Evolutionary conservation across 2,329 filamentous ascomycete species (phyloP), one percentile per base, ranked within the genome.

Genomic region (Cladosporium sp.): DNA sequence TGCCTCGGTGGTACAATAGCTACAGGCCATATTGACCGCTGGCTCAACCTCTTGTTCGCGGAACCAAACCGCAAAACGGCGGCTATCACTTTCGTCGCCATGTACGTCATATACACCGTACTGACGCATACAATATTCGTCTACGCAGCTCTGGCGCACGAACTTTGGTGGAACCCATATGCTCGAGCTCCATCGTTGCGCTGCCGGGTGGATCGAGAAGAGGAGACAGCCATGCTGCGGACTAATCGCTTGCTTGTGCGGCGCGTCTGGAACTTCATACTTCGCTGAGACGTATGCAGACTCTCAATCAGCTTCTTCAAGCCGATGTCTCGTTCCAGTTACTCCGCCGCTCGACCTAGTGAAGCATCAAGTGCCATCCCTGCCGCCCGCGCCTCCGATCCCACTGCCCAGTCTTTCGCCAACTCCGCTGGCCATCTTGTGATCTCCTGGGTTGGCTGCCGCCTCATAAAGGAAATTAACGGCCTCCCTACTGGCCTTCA

Each of bases 391-490:
- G 14, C 64, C 66, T 14, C 64, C 63, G 53, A 69, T 60, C 38
- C 59, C 56, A 54, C 63, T 67, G 1, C 66, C 66, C 44, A 68
- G n/a, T 16, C 61, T 56, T 45, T 63, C 59, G 2, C 60, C 63
- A 4, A 69, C 62, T 0, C 74, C 73, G 18, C 65, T 66, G 44
- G 71, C 68, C 54, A 70, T 58, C 72, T 79, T 81, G 72, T 98
- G 93, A 72, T 98, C 93, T 43, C 75, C 81, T 10, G 92, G 93
- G 69, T 96, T 95, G 34, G 93, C 86, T 22, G 92, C 92, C 14
- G 90, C 87, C 78, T 98, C 93, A 70, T 97, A 98, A 56, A 95
- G 64, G 62, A 97, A 92, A 61, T 86, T 89, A 6, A 86, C 76
- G 1, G 93, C 90, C 66, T 92, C 89, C 52, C 86, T 79, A 43